A percentile compares a stretch with the other conserved stretches of the same genome.
phyloP scores from a whole-genome alignment of 2,329 filamentous ascomycete genomes.

The Fusarium sp. region DNA sequence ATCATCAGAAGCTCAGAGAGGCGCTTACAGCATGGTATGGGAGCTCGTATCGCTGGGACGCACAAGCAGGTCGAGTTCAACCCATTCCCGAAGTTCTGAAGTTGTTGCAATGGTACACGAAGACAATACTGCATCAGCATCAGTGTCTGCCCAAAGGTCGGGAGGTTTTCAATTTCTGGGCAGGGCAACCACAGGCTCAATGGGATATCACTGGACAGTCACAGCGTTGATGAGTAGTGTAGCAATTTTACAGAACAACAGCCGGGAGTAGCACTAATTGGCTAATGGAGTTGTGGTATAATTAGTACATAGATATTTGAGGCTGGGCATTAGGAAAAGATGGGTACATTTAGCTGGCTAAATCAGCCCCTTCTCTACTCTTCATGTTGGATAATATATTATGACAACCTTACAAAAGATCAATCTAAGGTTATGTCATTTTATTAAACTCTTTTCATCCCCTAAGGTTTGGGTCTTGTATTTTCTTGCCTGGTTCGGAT shows the following conservation, averaged over 20 bases:
- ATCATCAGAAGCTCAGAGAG: slow-evolving; percentile 4
- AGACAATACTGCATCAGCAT: not conserved
- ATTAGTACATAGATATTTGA: fast-evolving
- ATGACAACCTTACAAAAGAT: too few relatives aligned
- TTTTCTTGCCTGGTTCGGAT: not conserved
- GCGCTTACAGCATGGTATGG: slow-evolving; percentile 9
- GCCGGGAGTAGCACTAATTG: not conserved
- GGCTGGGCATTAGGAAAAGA: not conserved
- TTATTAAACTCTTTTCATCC: fast-evolving
- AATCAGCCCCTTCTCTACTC: too few relatives aligned
- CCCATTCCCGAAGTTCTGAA: not conserved
- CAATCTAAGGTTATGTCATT: too few relatives aligned
- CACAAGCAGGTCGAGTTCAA: not conserved
- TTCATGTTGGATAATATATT: not conserved
- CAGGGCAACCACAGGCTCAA: slow-evolving; percentile 1
- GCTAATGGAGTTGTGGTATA: fast-evolving
- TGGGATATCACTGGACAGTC: slow-evolving; percentile 28
- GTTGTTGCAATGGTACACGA: slow-evolving; percentile 24
- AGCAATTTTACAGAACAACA: not conserved
- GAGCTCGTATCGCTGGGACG: slow-evolving; percentile 19
- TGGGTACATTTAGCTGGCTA: not conserved
- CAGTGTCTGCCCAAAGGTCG: not conserved
- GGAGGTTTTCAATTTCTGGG: slow-evolving; percentile 17
- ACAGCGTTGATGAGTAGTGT: slow-evolving; percentile 23
- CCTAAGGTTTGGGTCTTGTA: fast-evolving